Base-by-base conservation (phyloP, 1,139 yeast species). In the Debaryomyces nepalensis region DNA sequence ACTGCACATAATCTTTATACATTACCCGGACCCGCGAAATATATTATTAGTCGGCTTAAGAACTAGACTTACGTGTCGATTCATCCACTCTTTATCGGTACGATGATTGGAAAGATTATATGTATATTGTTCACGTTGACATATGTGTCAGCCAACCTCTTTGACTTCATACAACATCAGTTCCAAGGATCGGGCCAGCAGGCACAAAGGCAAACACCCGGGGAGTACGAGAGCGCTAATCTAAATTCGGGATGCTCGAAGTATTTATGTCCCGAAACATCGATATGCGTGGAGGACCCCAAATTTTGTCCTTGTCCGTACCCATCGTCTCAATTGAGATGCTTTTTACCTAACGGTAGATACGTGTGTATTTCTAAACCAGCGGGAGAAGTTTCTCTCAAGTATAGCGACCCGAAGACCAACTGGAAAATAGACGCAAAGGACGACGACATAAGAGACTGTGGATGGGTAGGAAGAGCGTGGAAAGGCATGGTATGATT, bases 281-380 rank as follows among this genome's bases (percentile, higher is more conserved):
- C 82, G 37, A 70, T 75, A 7, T 93, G 99, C 66, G 99, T 87
- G 0, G 73, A 75, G 5, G 59, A 65, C 2, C 81, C 90, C 1
- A 58, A 74, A 18, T 84, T 84, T 43, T 93, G 99, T 61, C 97
- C 98, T 1, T 93, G 99, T 61, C 90, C 89, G 7, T 91, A 79
- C 58, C 93, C 96, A 1, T 80, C 82, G 41, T 84, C 96, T 1
- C 97, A 93, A 60, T 59, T 87, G 48, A 84, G 89, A 55, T 93
- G 99, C 61, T 62, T 75, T 5, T 68, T 88, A 40, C 96, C 97
- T 0, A 82, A 79, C 47, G 76, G 80, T 18, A 73, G 78, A 43
- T 85, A 70, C 56, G 73, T 90, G 10, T 93, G 99, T 61, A 84
- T 93, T 39, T 85, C 95, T 11, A 82, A 82, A 51, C 91, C 93